phyloP scores from a whole-genome alignment of 2,329 filamentous ascomycete genomes.

The Atkinsonella hypoxylon region DNA sequence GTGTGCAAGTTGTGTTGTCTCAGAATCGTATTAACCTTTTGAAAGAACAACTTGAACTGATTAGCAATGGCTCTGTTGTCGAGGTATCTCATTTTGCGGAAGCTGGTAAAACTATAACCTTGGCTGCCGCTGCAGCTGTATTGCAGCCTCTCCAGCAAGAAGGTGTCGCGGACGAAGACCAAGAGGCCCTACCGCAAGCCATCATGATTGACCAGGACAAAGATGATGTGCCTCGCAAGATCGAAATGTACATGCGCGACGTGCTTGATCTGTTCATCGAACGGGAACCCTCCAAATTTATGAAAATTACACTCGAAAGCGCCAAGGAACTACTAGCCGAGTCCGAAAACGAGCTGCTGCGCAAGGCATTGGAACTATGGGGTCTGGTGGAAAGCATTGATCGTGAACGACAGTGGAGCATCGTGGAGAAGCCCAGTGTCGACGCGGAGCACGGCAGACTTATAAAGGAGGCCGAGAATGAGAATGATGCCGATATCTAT shows the following conservation, averaged over 20 bases:
- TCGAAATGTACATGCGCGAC: slow-evolving; percentile 49
- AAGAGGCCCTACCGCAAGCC: slow-evolving; percentile 20
- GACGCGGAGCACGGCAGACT: slow-evolving; percentile 28
- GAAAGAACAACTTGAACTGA: slow-evolving; percentile 37
- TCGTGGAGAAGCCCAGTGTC: slow-evolving; percentile 34
- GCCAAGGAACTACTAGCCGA: slow-evolving; percentile 33
- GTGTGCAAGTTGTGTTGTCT: slow-evolving; percentile 49
- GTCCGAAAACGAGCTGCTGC: slow-evolving; percentile 41
- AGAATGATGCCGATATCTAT: slow-evolving; percentile 43
- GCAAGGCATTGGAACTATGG: slow-evolving; percentile 51
- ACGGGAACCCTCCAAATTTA: slow-evolving; percentile 47
- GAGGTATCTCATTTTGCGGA: slow-evolving; percentile 49
- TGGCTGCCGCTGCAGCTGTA: slow-evolving; percentile 22
- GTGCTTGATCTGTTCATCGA: slow-evolving; percentile 46
- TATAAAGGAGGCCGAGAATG: slow-evolving; percentile 36
- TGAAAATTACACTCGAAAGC: slow-evolving; percentile 45
- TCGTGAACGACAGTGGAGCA: slow-evolving; percentile 49
- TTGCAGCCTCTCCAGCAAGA: slow-evolving; percentile 25
- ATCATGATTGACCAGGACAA: slow-evolving; percentile 50
- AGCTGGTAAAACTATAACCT: slow-evolving; percentile 29
- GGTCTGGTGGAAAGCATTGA: slow-evolving; percentile 54
- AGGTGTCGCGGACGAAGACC: slow-evolving; percentile 20
- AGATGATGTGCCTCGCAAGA: slow-evolving; percentile 46
- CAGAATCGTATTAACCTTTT: slow-evolving; percentile 46
- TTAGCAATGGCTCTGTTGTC: slow-evolving; percentile 36